Evolutionary conservation across 768 basidiomycete genomes (phyloP), one percentile per base, ranked within the genome.

Genomic region (Lentinula sp.): DNA sequence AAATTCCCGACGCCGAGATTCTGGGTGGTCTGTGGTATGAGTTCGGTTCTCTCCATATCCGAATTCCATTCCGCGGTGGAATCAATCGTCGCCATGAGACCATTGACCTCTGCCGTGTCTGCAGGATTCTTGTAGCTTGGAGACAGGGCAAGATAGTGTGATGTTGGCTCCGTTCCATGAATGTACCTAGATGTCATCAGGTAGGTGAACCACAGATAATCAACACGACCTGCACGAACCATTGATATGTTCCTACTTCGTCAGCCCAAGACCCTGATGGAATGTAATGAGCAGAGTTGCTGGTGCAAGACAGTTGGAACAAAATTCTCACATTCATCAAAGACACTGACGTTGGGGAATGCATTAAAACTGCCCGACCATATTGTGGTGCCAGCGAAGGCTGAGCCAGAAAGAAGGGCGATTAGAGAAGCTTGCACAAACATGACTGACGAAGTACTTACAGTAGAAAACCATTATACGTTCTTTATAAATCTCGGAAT

Each of bases 111-210:
- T 51, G 72, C 63, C 5, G 78, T 80, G 61, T 77, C 72, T 10
- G 83, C 84, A 1, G 85, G 84, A 69, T 86, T 86, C 71, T 85
- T 84, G 76, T 78, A 85, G 18, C 72, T 66, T 1, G 83, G 70
- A 40, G 73, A 74, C 48, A 84, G 70, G 10, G 75, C 78, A 53
- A 87, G 75, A 70, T 85, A 87, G 48, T 75, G 68, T 28, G 81
- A 80, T 1, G 84, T 84, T 11, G 79, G 70, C 56, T 74, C 69
- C 57, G 69, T 75, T 43, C 85, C 84, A 61, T 87, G 83, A 67
- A 87, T 87, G 65, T 81, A 81, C 79, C 45, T 46, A 76, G 43
- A 40, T 28, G 34, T 32, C 34, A 46, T 7, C 11, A 40, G 56
- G 15, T 56, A 57, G 61, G 23, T 49, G 18, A 48, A 40, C 13